Percentiles rank a stretch among this genome's conserved stretches.
phyloP scores from a whole-genome alignment of 1,284 basidiomycete species.

The Microbotryomycetes sp. region DNA sequence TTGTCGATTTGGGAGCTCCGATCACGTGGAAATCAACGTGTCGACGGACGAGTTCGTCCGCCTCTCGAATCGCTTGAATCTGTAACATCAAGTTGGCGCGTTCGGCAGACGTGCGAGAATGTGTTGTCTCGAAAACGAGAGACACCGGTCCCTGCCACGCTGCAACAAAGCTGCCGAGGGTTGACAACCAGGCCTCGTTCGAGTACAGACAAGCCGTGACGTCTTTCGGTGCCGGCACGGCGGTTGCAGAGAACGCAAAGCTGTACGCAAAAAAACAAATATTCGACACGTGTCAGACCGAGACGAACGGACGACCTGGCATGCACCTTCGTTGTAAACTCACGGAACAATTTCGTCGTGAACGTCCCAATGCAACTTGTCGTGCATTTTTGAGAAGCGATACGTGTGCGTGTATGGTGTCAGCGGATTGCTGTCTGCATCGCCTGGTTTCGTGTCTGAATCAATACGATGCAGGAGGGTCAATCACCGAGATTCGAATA shows the following conservation, averaged over 20 bases:
- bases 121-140: constrained; percentile 35
- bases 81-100: constrained; percentile 17
- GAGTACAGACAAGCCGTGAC: constrained; percentile 40
- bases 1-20: constrained; percentile 21
- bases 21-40: constrained; percentile 39
- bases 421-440: constrained; percentile 35
- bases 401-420: constrained; percentile 34
- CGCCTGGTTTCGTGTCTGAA: constrained; percentile 1
- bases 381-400: constrained; percentile 38
- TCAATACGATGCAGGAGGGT: background rate
- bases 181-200: constrained; percentile 38
- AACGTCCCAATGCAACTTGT: constrained; percentile 32
- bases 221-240: constrained; percentile 12
- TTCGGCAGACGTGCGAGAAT: constrained; percentile 21
- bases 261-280: background rate
- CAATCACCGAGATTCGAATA: background rate
- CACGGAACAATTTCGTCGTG: constrained; percentile 36
- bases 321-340: no score
- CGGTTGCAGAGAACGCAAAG: constrained; percentile 31
- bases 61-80: constrained; percentile 29
- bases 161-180: constrained; percentile 33
- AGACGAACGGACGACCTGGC: no score
- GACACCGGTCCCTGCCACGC: constrained; percentile 40
- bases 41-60: constrained; percentile 27
- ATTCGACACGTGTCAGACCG: no score